Conservation (phyloP, 495 filamentous ascomycete species). For the Trichoderma orchidacearum region DNA sequence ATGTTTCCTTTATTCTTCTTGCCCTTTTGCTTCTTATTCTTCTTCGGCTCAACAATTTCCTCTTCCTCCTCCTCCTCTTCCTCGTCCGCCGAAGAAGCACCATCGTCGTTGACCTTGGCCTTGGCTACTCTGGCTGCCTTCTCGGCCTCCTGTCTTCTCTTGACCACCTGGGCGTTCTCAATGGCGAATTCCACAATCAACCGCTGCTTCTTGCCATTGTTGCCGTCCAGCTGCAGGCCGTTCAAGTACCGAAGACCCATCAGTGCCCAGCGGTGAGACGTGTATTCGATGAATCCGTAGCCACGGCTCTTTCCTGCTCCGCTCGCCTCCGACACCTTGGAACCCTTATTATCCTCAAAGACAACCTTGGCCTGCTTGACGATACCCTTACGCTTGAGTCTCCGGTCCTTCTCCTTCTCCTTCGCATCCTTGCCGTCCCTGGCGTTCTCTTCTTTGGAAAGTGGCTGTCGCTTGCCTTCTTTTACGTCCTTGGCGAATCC, state of each 20-base stretch:
- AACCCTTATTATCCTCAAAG: conserved; percentile 71
- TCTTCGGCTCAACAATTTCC: background rate
- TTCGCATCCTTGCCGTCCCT: conserved; percentile 70
- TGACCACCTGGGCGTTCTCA: conserved; percentile 91
- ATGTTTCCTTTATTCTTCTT: conserved; percentile 7
- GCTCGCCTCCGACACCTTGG: conserved; percentile 54
- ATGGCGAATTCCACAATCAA: conserved; percentile 97
- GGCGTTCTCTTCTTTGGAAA: conserved; percentile 76
- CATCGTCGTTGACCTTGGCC: conserved; percentile 1
- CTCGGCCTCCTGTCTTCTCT: conserved; percentile 54
- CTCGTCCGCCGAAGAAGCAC: conserved; percentile 1
- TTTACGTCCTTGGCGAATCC: conserved; percentile 89
- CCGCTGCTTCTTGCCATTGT: conserved; percentile 37
- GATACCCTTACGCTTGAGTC: conserved; percentile 74
- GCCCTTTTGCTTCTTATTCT: conserved; percentile 9
- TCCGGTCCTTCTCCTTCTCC: conserved; percentile 61
- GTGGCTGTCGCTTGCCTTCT: conserved; percentile 47
- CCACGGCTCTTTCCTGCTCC: conserved; percentile 73
- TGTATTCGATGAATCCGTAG: conserved; percentile 97
- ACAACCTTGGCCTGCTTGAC: conserved; percentile 94
- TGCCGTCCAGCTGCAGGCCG: conserved; percentile 50
- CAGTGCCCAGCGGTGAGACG: conserved; percentile 80
- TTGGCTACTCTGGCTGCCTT: conserved; percentile 23
- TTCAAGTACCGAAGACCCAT: conserved; percentile 95
- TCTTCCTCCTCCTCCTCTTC: conserved; percentile 4